Conservation (phyloP, 2,329 filamentous ascomycete genomes). For the Diaporthe longicolla region DNA sequence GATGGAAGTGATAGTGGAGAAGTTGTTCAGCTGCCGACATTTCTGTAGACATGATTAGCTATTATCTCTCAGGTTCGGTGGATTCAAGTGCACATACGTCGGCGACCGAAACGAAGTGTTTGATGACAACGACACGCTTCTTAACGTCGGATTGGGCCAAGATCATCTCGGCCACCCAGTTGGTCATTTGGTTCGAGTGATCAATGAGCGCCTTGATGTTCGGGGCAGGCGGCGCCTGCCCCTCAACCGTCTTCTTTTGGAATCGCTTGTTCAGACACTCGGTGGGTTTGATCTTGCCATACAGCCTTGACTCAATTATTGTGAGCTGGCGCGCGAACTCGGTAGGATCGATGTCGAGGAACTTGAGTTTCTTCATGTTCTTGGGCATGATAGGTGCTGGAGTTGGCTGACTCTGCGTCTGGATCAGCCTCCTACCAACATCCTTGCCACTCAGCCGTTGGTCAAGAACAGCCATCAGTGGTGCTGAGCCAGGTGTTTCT, state of each 20-base stretch:
- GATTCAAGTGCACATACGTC: slow-evolving; percentile 77
- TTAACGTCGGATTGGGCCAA: slow-evolving; percentile 94
- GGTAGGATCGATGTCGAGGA: slow-evolving; percentile 94
- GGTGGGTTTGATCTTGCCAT: slow-evolving; percentile 94
- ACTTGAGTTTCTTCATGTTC: slow-evolving; percentile 99
- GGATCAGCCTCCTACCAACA: slow-evolving; percentile 86
- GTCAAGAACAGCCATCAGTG: slow-evolving; percentile 88
- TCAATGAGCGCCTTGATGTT: slow-evolving; percentile 97
- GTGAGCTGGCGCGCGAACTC: slow-evolving; percentile 99
- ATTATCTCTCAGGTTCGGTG: background rate
- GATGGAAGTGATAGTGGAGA: slow-evolving; percentile 96
- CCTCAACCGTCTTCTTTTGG: slow-evolving; percentile 92
- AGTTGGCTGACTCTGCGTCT: slow-evolving; percentile 85
- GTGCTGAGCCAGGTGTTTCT: slow-evolving; percentile 89
- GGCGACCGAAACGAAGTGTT: slow-evolving; percentile 96
- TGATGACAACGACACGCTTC: slow-evolving; percentile 96
- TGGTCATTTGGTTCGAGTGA: slow-evolving; percentile 98
- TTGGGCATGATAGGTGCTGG: slow-evolving; percentile 94
- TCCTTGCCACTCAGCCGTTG: slow-evolving; percentile 92
- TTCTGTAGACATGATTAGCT: slow-evolving; percentile 69
- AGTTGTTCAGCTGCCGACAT: slow-evolving; percentile 95
- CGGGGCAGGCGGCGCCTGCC: slow-evolving; percentile 86
- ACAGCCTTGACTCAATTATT: slow-evolving; percentile 94
- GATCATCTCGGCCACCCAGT: slow-evolving; percentile 99
- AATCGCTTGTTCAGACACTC: slow-evolving; percentile 99